Conservation (phyloP, 2,329 filamentous ascomycete species). For the Rutstroemia sp. region DNA sequence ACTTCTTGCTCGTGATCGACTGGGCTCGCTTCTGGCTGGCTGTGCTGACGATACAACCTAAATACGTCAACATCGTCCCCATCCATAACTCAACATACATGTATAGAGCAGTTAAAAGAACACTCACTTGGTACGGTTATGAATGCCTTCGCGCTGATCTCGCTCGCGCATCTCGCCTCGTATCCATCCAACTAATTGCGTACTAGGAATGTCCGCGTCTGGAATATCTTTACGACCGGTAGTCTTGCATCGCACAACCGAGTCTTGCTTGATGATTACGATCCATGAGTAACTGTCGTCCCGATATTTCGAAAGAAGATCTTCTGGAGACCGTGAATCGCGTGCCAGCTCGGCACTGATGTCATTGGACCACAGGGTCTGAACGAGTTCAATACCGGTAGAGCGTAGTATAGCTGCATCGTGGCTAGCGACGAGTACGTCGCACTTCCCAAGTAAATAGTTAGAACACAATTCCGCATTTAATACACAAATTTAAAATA, state of each 20-base stretch:
- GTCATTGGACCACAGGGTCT: constrained; percentile 72
- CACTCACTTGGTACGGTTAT: constrained; percentile 31
- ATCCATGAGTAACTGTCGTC: constrained; percentile 80
- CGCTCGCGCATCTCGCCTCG: constrained; percentile 75
- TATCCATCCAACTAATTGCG: constrained; percentile 73
- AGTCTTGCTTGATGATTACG: constrained; percentile 76
- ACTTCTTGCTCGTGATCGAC: constrained; percentile 61
- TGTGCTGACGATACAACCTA: constrained; percentile 26
- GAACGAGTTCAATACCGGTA: constrained; percentile 68
- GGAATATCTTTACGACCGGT: constrained; percentile 66
- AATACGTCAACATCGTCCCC: not conserved
- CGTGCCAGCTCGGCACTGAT: constrained; percentile 84
- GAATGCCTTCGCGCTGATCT: constrained; percentile 51
- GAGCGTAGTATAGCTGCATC: constrained; percentile 69
- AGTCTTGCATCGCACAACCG: constrained; percentile 70
- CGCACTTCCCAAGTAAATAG: constrained; percentile 48
- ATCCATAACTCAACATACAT: too few species aligned
- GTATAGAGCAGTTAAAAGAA: not conserved
- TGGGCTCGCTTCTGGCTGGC: constrained; percentile 18
- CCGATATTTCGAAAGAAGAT: constrained; percentile 67
- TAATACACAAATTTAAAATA: constrained; percentile 29
- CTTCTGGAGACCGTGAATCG: constrained; percentile 72
- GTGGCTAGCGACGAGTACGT: constrained; percentile 85
- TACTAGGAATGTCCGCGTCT: constrained; percentile 67
- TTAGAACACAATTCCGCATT: not conserved